Evolutionary conservation across 2,329 filamentous ascomycete genomes (phyloP).

Genomic region (Colletotrichum lindemuthianum): DNA sequence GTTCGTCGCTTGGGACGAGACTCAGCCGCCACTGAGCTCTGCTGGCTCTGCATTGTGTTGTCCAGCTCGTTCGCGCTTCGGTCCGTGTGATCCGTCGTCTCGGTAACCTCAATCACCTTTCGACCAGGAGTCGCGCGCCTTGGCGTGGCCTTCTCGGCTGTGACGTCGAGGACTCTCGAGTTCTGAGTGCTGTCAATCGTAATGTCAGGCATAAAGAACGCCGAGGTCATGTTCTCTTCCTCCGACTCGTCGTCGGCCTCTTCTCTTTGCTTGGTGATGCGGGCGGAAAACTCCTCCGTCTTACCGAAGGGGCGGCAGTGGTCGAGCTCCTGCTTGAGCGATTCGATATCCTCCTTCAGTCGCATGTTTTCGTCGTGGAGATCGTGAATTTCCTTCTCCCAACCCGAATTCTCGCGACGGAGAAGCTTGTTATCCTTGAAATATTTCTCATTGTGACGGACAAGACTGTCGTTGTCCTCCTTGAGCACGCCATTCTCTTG

Average conservation of each 20-base stretch:
- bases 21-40: slow-evolving; percentile 36
- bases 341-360: slow-evolving; percentile 58
- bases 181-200: slow-evolving; percentile 59
- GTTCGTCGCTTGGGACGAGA: slow-evolving; percentile 39
- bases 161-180: slow-evolving; percentile 35
- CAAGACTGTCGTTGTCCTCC: slow-evolving; percentile 62
- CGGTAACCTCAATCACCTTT: slow-evolving; percentile 42
- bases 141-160: slow-evolving; percentile 25
- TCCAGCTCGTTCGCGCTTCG: slow-evolving; percentile 35
- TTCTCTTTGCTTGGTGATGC: slow-evolving; percentile 45
- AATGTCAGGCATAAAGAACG: slow-evolving; percentile 68
- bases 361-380: slow-evolving; percentile 59
- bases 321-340: slow-evolving; percentile 56
- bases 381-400: slow-evolving; percentile 56
- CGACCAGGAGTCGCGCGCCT: slow-evolving; percentile 45
- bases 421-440: slow-evolving; percentile 63
- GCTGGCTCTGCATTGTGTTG: slow-evolving; percentile 37
- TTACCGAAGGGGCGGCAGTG: slow-evolving; percentile 51
- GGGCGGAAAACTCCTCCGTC: slow-evolving; percentile 47
- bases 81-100: slow-evolving; percentile 43
- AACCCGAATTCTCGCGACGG: slow-evolving; percentile 58
- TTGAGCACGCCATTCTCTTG: slow-evolving; percentile 57
- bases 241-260: slow-evolving; percentile 39
- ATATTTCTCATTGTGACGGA: slow-evolving; percentile 65
- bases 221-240: slow-evolving; percentile 66